phyloP scores from a whole-genome alignment of 176 grass and related monocot species.

The Rhipidocladum racemiflorum region DNA sequence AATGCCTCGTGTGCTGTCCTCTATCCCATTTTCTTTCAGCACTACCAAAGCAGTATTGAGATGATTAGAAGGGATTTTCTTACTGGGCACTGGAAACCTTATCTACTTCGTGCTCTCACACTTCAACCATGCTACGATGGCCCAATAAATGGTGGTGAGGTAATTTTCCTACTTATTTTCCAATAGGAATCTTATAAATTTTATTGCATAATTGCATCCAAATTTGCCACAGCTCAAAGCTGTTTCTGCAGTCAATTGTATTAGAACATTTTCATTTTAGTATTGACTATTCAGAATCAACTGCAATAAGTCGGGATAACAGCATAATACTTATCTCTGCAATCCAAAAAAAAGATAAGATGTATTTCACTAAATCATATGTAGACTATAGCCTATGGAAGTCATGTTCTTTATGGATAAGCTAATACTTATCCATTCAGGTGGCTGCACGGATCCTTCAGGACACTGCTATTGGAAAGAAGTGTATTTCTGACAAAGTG shows the following conservation, averaged over 20 bases:
- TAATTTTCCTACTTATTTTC: slow-evolving; percentile 30
- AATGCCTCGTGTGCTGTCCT: slow-evolving; percentile 11
- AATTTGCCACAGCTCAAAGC: background rate
- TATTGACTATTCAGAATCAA: slow-evolving; percentile 29
- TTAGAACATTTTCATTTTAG: slow-evolving; percentile 8
- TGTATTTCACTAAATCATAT: background rate
- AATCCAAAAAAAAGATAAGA: background rate
- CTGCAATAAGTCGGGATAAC: background rate
- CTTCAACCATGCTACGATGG: slow-evolving; percentile 81
- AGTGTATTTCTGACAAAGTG: slow-evolving; percentile 77
- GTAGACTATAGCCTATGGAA: background rate
- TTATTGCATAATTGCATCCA: background rate
- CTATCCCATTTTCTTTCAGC: slow-evolving; percentile 42
- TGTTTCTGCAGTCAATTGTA: slow-evolving; percentile 7
- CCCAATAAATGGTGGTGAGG: slow-evolving; percentile 76
- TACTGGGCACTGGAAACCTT: slow-evolving; percentile 88
- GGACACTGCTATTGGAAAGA: slow-evolving; percentile 82
- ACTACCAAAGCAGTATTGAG: slow-evolving; percentile 83
- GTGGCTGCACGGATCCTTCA: slow-evolving; percentile 69
- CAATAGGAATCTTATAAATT: background rate
- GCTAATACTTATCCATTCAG: slow-evolving; percentile 44
- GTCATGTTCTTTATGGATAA: slow-evolving; percentile 24
- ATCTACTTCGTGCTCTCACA: slow-evolving; percentile 80
- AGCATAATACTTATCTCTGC: slow-evolving; percentile 17
- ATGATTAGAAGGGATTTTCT: slow-evolving; percentile 96